phyloP scores from a whole-genome alignment of 202 grass and related monocot species.

The Carex arenaria region DNA sequence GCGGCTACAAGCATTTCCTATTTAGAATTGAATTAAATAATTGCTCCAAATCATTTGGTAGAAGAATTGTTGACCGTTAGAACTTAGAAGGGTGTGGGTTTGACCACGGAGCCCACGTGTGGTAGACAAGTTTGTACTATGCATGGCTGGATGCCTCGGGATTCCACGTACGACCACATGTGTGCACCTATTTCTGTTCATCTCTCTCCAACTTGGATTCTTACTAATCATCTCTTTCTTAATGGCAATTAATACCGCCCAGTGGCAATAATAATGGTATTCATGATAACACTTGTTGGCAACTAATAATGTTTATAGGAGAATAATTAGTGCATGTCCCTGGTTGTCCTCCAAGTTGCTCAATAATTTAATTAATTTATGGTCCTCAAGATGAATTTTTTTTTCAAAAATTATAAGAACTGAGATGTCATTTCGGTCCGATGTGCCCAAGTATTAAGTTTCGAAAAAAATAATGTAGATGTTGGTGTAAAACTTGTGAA shows the following conservation, averaged over 20 bases:
- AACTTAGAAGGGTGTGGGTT: not conserved
- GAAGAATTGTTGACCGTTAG: slow-evolving; percentile 25
- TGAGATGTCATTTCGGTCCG: no score
- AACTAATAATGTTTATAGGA: not conserved
- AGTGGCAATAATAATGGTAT: not conserved
- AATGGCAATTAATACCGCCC: not conserved
- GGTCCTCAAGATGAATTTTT: no score
- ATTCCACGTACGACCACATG: slow-evolving; percentile 29
- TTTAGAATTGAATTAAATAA: not conserved
- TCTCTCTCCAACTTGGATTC: not conserved
- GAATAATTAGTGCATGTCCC: slow-evolving; percentile 3
- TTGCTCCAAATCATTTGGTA: slow-evolving; percentile 20
- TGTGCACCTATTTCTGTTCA: not conserved
- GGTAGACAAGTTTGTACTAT: slow-evolving; percentile 15
- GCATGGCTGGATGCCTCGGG: slow-evolving; percentile 32
- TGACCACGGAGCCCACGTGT: slow-evolving; percentile 20
- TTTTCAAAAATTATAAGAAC: no score
- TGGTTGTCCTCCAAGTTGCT: slow-evolving; percentile 2
- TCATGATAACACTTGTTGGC: not conserved
- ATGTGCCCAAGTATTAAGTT: no score
- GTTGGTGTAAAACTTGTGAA: no score
- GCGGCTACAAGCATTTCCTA: not conserved
- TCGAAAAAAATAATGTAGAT: no score
- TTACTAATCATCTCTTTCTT: slow-evolving; percentile 17
- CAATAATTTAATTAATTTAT: not conserved